Conservation (phyloP, 1,139 yeast species). For the Kodamaea sp. region DNA sequence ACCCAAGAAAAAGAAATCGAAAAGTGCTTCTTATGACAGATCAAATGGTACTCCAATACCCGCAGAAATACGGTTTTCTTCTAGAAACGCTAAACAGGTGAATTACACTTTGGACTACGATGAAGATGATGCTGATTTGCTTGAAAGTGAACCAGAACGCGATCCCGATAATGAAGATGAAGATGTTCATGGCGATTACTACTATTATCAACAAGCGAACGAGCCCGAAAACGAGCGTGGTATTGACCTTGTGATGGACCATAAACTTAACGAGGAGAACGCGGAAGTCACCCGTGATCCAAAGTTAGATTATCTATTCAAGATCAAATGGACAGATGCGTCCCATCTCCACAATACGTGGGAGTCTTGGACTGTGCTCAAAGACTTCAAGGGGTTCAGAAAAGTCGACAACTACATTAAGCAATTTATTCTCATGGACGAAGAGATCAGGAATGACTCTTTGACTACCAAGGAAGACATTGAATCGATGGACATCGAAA, state of each 20-base stretch:
- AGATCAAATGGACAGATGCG: slow-evolving; percentile 83
- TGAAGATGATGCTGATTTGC: slow-evolving; percentile 57
- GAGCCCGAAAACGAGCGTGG: slow-evolving; percentile 42
- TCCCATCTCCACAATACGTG: slow-evolving; percentile 96
- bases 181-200: slow-evolving; percentile 38
- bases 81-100: slow-evolving; percentile 66
- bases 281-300: slow-evolving; percentile 51
- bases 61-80: slow-evolving; percentile 68
- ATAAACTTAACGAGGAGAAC: slow-evolving; percentile 41
- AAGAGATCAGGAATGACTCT: slow-evolving; percentile 76
- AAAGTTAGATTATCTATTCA: slow-evolving; percentile 59
- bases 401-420: slow-evolving; percentile 88
- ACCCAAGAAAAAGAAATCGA: slow-evolving; percentile 8
- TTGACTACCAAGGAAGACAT: slow-evolving; percentile 84
- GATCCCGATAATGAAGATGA: slow-evolving; percentile 27
- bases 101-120: slow-evolving; percentile 77
- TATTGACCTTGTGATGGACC: slow-evolving; percentile 58
- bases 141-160: slow-evolving; percentile 58
- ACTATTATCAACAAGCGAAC: slow-evolving; percentile 37
- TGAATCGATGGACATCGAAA: slow-evolving; percentile 90
- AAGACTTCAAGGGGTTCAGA: slow-evolving; percentile 69
- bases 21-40: slow-evolving; percentile 8
- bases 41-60: slow-evolving; percentile 16
- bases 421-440: slow-evolving; percentile 70
- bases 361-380: slow-evolving; percentile 70